phyloP scores from a whole-genome alignment of 2,329 filamentous ascomycete species.

The Colletotrichum trifolii region DNA sequence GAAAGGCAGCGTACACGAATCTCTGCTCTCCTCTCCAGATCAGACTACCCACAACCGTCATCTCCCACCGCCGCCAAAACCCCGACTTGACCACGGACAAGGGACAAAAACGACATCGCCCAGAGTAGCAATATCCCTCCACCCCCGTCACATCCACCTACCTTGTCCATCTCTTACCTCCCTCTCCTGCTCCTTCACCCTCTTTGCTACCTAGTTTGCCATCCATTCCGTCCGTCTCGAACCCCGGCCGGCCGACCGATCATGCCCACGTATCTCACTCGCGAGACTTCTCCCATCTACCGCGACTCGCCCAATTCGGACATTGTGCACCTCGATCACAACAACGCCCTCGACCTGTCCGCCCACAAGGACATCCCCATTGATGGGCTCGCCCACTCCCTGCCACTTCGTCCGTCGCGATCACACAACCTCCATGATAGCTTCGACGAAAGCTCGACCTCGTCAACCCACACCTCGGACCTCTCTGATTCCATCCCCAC shows the following conservation, averaged over 20 bases:
- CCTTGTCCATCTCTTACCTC: background rate
- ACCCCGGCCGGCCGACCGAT: constrained; percentile 29
- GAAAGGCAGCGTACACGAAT: too few relatives aligned
- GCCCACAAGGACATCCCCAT: constrained; percentile 46
- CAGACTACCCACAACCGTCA: too few relatives aligned
- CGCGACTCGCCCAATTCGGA: constrained; percentile 50
- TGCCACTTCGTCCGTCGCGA: constrained; percentile 50
- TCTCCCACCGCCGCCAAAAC: background rate
- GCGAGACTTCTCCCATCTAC: constrained; percentile 56
- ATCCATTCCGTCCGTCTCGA: constrained; percentile 30
- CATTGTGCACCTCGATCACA: constrained; percentile 57
- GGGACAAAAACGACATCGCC: constrained; percentile 24
- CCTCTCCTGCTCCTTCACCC: background rate
- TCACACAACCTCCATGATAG: constrained; percentile 61
- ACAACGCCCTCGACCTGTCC: constrained; percentile 49
- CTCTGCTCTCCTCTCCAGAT: too few relatives aligned
- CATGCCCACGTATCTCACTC: constrained; percentile 67
- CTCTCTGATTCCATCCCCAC: constrained; percentile 57
- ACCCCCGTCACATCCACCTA: constrained; percentile 26
- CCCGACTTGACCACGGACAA: background rate
- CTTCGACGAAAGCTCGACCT: constrained; percentile 66
- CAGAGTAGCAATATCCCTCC: constrained; percentile 17
- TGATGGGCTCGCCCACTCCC: constrained; percentile 46
- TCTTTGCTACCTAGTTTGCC: background rate
- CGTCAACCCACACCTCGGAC: constrained; percentile 64